phyloP scores from a whole-genome alignment of 345 rosid species.

The Eucalyptus marginata region DNA sequence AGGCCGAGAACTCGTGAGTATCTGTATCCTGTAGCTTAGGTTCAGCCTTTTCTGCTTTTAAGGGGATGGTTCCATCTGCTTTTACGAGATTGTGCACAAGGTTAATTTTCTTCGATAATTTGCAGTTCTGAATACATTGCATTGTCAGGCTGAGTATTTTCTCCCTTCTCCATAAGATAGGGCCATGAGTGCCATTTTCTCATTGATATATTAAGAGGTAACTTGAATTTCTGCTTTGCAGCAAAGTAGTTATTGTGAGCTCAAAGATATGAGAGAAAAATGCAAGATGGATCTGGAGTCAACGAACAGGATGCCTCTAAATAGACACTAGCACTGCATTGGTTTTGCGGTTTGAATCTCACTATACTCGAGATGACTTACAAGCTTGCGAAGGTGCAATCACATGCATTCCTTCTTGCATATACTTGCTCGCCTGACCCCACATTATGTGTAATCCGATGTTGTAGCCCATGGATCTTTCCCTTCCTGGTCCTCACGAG shows the following conservation, averaged over 20 bases:
- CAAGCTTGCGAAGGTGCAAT: background rate
- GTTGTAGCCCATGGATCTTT: background rate
- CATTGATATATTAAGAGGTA: background rate
- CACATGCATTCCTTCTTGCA: background rate
- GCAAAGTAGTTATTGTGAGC: conserved; percentile 37
- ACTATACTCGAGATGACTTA: background rate
- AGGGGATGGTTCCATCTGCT: background rate
- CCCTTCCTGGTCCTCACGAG: background rate
- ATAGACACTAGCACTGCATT: conserved; percentile 5
- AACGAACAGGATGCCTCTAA: conserved; percentile 28
- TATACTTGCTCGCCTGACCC: background rate
- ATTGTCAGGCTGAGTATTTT: background rate
- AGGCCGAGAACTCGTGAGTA: conserved; percentile 72
- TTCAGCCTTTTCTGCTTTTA: background rate
- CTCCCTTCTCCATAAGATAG: background rate
- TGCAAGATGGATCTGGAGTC: conserved; percentile 66
- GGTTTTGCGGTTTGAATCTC: background rate
- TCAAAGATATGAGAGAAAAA: conserved; percentile 60
- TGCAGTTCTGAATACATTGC: background rate
- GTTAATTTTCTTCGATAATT: background rate
- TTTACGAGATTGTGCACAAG: background rate
- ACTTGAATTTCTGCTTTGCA: conserved; percentile 11
- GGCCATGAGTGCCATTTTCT: background rate
- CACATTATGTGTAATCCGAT: background rate
- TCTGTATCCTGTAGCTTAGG: background rate